A percentile compares a stretch with the other conserved stretches of the same genome.
Conservation (phyloP, 1,139 yeast genomes). For the Protomyces inouyei region DNA sequence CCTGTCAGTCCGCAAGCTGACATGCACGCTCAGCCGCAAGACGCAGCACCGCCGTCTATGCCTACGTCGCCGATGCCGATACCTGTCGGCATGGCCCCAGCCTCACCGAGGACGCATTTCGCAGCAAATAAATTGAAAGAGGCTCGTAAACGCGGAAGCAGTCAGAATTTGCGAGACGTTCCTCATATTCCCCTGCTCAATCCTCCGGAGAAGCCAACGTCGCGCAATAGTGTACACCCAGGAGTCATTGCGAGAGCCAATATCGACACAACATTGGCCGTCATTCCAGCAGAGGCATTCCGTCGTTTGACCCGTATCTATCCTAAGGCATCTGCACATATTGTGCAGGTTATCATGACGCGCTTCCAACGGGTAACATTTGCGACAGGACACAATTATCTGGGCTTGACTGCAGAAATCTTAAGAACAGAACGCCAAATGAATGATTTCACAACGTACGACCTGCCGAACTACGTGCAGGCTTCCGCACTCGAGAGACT, state of each 20-base stretch:
- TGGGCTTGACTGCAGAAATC: slow-evolving; percentile 79
- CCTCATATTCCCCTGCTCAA: slow-evolving; percentile 21
- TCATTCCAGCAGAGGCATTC: slow-evolving; percentile 82
- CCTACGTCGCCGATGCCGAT: background rate
- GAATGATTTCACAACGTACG: slow-evolving; percentile 49
- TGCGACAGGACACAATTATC: slow-evolving; percentile 79
- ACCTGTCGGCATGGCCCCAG: background rate
- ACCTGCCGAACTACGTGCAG: slow-evolving; percentile 54
- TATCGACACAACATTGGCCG: slow-evolving; percentile 75
- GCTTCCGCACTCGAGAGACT: slow-evolving; percentile 38
- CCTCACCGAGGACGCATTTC: background rate
- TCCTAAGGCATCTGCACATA: slow-evolving; percentile 89
- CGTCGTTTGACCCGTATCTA: slow-evolving; percentile 64
- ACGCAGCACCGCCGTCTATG: background rate
- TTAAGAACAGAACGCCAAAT: slow-evolving; percentile 68
- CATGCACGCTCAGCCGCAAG: background rate
- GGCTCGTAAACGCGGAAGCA: background rate
- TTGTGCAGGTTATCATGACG: slow-evolving; percentile 85
- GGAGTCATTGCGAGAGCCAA: slow-evolving; percentile 59
- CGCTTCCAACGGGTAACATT: slow-evolving; percentile 84
- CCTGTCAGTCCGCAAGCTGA: background rate
- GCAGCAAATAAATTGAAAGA: background rate
- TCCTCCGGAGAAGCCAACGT: background rate
- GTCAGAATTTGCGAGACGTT: background rate
- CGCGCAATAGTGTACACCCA: slow-evolving; percentile 25